These are phyloP conservation scores for Hypoxylon sp. DNA, from an alignment of 2,329 filamentous ascomycete genomes.

Conservation along the genomic window DNA sequence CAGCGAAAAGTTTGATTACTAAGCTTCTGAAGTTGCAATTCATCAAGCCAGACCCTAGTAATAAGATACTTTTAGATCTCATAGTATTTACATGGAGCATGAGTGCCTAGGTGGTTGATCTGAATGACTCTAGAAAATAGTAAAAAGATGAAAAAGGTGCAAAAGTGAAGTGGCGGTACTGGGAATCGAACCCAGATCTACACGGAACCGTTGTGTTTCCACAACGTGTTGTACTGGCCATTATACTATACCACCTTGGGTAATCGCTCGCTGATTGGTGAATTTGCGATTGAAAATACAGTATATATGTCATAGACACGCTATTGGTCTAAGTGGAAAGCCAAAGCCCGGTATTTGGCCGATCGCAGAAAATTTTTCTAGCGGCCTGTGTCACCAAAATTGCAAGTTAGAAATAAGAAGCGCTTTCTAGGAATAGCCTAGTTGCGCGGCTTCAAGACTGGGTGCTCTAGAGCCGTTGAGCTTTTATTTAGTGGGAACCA, in stretches of 20 bases:
- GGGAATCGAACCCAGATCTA: slow-evolving; percentile 30
- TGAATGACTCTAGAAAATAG: neutral
- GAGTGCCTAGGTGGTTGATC: neutral
- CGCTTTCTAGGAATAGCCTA: neutral
- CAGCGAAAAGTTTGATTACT: slow-evolving; percentile 51
- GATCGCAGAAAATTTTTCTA: neutral
- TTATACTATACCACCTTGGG: slow-evolving; percentile 26
- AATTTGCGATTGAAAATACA: neutral
- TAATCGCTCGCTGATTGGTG: slow-evolving; percentile 2
- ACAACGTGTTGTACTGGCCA: slow-evolving; percentile 29
- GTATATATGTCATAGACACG: neutral
- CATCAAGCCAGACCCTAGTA: neutral
- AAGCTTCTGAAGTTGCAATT: neutral
- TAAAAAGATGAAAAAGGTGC: neutral
- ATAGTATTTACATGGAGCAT: neutral
- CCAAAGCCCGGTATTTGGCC: neutral
- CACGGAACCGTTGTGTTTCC: slow-evolving; percentile 23
- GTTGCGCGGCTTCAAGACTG: neutral
- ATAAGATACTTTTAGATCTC: too few species aligned
- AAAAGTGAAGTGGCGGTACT: slow-evolving; percentile 23
- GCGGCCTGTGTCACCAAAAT: neutral
- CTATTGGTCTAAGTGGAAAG: neutral
- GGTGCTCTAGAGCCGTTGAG: neutral
- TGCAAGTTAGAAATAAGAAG: neutral
- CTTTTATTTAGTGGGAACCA: neutral